phyloP scores from a whole-genome alignment of 495 filamentous ascomycete genomes.

The Neurospora sp. region DNA sequence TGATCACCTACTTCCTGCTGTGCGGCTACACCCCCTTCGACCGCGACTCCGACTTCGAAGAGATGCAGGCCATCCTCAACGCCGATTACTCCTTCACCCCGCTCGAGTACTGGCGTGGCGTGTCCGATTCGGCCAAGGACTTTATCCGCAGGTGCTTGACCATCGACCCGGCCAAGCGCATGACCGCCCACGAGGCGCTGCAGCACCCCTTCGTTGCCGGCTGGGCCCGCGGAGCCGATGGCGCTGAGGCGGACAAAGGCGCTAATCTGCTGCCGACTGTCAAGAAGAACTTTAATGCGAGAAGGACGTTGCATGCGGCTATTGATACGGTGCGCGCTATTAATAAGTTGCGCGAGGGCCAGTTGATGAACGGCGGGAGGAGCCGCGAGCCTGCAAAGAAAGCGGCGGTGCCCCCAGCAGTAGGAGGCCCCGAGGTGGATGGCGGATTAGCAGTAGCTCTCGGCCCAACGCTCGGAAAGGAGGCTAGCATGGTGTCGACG shows the following conservation, averaged over 20 bases:
- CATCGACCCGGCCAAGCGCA: constrained; percentile 71
- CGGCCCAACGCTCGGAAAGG: constrained; percentile 15
- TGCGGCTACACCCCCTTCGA: constrained; percentile 99
- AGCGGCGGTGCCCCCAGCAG: constrained; percentile 1
- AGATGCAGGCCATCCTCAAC: constrained; percentile 96
- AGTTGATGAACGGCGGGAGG: constrained; percentile 57
- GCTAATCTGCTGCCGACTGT: constrained; percentile 82
- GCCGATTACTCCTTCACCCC: constrained; percentile 97
- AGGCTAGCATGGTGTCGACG: constrained; percentile 22
- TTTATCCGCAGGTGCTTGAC: constrained; percentile 83
- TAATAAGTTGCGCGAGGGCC: constrained; percentile 86
- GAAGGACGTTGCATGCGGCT: constrained; percentile 85
- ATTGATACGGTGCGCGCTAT: constrained; percentile 98
- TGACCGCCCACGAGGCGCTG: constrained; percentile 92
- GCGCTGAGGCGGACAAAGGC: constrained; percentile 55
- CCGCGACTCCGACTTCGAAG: constrained; percentile 91
- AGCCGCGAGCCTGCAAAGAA: constrained; percentile 26
- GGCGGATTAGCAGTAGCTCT: neutral
- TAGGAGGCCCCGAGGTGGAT: neutral
- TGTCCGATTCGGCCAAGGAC: constrained; percentile 72
- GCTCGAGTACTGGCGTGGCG: constrained; percentile 89
- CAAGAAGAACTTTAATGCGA: constrained; percentile 98
- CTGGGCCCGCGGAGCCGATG: constrained; percentile 23
- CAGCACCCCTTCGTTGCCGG: constrained; percentile 78
- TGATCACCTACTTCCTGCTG: constrained; percentile 95